These are phyloP conservation scores for Syzygium aromaticum DNA, from an alignment of 345 rosid species.

Conservation along the genomic window DNA sequence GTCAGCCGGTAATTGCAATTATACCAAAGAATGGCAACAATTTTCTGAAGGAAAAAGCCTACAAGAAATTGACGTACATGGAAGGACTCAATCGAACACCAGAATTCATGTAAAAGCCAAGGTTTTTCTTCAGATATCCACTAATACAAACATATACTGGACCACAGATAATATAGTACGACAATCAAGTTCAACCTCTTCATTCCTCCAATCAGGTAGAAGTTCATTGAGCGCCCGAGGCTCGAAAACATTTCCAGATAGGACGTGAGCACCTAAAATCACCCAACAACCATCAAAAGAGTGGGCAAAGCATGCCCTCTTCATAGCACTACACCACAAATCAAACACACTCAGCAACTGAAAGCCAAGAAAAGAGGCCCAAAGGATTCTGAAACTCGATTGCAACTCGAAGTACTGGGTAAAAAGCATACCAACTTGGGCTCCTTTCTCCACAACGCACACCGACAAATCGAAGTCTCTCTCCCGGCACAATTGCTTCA, in stretches of 20 bases:
- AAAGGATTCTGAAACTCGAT: not conserved
- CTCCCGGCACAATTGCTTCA: conserved; percentile 72
- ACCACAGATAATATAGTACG: not conserved
- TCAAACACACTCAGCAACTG: not conserved
- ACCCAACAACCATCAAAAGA: not conserved
- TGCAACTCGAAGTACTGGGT: not conserved
- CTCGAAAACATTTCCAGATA: conserved; percentile 89
- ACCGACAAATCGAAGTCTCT: conserved; percentile 75
- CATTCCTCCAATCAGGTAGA: conserved; percentile 86
- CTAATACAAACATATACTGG: not conserved
- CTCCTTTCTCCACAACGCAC: conserved; percentile 93
- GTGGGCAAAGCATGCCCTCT: not conserved
- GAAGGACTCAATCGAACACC: not conserved
- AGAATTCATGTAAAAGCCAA: not conserved
- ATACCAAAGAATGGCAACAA: not conserved
- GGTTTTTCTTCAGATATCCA: not conserved
- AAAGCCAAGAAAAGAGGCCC: not conserved
- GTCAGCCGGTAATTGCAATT: not conserved
- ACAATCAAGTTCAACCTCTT: conserved; percentile 37
- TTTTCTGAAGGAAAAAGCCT: not conserved
- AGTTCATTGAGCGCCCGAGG: conserved; percentile 85
- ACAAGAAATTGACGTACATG: not conserved
- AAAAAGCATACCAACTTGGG: conserved; percentile 63
- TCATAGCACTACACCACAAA: not conserved
- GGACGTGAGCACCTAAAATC: conserved; percentile 68